Conservation (phyloP, 495 filamentous ascomycete genomes). For the Aspergillus baeticus region DNA sequence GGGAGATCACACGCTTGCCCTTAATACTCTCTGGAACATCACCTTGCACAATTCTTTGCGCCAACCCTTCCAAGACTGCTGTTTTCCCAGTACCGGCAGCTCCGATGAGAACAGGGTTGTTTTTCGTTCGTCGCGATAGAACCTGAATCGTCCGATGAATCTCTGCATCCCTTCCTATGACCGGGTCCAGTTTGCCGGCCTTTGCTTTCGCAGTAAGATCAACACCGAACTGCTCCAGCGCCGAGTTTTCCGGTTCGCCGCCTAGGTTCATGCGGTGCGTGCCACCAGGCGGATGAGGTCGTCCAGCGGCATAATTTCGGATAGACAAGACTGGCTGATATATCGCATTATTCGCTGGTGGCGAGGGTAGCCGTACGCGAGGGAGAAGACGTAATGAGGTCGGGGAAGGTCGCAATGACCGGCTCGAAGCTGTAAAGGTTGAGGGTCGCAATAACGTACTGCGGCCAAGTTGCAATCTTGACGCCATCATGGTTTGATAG, state of each 20-base stretch:
- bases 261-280: conserved; percentile 91
- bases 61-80: conserved; percentile 88
- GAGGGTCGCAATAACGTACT: conserved; percentile 31
- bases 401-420: conserved; percentile 21
- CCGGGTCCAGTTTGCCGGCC: conserved; percentile 89
- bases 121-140: conserved; percentile 89
- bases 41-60: conserved; percentile 84
- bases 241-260: conserved; percentile 74
- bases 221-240: conserved; percentile 85
- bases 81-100: conserved; percentile 94
- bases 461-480: conserved; percentile 36
- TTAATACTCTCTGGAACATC: conserved; percentile 98
- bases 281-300: conserved; percentile 84
- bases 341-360: conserved; percentile 7
- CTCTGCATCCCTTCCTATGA: conserved; percentile 88
- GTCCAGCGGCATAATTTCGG: conserved; percentile 70
- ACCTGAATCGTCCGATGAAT: conserved; percentile 95
- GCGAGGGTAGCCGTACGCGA: conserved; percentile 19
- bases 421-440: conserved; percentile 18
- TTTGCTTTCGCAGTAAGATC: conserved; percentile 85
- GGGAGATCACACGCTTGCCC: conserved; percentile 80
- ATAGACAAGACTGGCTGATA: conserved; percentile 15
- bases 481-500: conserved; percentile 29
- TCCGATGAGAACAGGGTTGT: conserved; percentile 94
- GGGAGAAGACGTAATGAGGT: conserved; percentile 21